A percentile compares a stretch with the other conserved stretches of the same genome.
These are phyloP conservation scores for Kwoniella newhampshirensis DNA, from an alignment of 768 basidiomycete species.

Conservation along the genomic window DNA sequence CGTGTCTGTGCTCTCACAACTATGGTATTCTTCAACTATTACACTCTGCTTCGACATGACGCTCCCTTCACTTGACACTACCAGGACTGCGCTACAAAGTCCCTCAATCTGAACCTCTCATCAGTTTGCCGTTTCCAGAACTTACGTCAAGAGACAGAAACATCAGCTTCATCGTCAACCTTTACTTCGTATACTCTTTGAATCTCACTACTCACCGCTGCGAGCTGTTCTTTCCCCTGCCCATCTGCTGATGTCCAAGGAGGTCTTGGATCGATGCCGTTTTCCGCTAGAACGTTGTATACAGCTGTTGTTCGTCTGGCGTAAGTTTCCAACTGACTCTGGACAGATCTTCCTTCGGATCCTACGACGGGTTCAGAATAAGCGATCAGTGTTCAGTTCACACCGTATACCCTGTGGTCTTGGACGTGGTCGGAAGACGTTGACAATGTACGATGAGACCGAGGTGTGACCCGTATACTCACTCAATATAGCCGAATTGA, in stretches of 20 bases:
- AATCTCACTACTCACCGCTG: constrained; percentile 22
- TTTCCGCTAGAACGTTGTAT: constrained; percentile 25
- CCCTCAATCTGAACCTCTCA: constrained; percentile 22
- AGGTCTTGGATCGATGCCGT: constrained; percentile 31
- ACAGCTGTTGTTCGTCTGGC: constrained; percentile 27
- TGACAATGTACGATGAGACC: background rate
- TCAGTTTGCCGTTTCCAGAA: constrained; percentile 25
- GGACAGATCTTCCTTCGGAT: constrained; percentile 16
- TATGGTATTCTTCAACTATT: too few relatives aligned
- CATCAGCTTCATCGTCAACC: background rate
- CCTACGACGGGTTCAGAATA: too few relatives aligned
- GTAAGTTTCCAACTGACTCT: constrained; percentile 25
- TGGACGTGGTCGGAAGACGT: background rate
- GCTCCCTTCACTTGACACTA: too few relatives aligned
- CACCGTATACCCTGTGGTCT: constrained; percentile 1
- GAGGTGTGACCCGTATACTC: constrained; percentile 55
- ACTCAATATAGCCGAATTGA: constrained; percentile 84
- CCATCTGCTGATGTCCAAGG: constrained; percentile 32
- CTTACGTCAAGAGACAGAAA: constrained; percentile 1
- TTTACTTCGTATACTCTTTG: constrained; percentile 13
- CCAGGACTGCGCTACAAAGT: constrained; percentile 26
- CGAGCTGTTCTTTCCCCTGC: constrained; percentile 30
- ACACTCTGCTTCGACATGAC: too few relatives aligned
- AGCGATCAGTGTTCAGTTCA: background rate
- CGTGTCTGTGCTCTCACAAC: too few relatives aligned